These are phyloP conservation scores for Entomortierella lignicola DNA, from an alignment of 192 early-diverging fungal species.

Conservation along the genomic window DNA sequence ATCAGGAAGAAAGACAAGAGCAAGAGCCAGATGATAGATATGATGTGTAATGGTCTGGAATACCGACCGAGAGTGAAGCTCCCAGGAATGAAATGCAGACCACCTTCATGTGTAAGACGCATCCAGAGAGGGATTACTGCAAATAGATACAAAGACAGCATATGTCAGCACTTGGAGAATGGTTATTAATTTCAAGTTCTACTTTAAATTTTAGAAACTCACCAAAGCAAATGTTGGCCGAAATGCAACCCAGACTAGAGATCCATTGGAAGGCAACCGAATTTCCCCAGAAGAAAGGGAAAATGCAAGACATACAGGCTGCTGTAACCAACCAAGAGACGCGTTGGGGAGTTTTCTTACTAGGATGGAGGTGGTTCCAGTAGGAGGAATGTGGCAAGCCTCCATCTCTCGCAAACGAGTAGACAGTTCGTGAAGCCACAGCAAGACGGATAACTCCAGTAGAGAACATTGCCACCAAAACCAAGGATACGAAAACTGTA, in stretches of 20 bases:
- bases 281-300: conserved; percentile 51
- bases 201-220: neutral
- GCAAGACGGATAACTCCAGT: conserved; percentile 29
- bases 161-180: neutral
- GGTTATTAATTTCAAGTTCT: neutral
- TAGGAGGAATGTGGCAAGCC: conserved; percentile 40
- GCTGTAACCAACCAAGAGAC: conserved; percentile 36
- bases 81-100: conserved; percentile 25
- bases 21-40: conserved; percentile 32
- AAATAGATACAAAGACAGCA: too few species aligned
- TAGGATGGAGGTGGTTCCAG: conserved; percentile 40
- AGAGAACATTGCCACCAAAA: conserved; percentile 23
- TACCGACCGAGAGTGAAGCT: conserved; percentile 22
- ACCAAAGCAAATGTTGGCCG: conserved; percentile 44
- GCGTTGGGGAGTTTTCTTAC: conserved; percentile 31
- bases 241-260: conserved; percentile 38
- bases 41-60: conserved; percentile 15
- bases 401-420: conserved; percentile 33
- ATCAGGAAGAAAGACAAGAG: conserved; percentile 15
- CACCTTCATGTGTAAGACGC: conserved; percentile 35
- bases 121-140: conserved; percentile 47
- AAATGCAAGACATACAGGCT: conserved; percentile 35
- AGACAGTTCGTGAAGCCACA: conserved; percentile 22
- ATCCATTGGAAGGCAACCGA: conserved; percentile 48
- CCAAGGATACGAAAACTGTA: conserved; percentile 10